phyloP scores from a whole-genome alignment of 805 yeast genomes.

The Saturnispora besseyi region DNA sequence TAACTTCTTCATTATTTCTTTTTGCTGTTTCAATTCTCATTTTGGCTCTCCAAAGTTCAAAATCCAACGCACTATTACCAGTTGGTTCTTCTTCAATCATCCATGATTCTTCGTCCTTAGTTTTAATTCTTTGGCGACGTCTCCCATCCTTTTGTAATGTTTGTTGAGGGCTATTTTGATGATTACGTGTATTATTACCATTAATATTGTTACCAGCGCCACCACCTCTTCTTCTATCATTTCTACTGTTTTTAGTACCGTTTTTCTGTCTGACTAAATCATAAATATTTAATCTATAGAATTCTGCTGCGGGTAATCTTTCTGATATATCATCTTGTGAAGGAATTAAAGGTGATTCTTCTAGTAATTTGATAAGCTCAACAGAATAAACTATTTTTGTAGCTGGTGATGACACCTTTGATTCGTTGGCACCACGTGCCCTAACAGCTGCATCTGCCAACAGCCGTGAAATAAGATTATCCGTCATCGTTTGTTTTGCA shows the following conservation, averaged over 20 bases:
- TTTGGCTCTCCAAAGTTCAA: conserved; percentile 49
- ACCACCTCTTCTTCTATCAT: conserved; percentile 2
- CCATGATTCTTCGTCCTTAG: conserved; percentile 20
- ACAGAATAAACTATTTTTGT: neutral
- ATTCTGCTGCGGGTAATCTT: conserved; percentile 37
- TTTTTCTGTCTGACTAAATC: neutral
- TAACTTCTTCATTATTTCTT: conserved; percentile 35
- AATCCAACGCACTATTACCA: conserved; percentile 49
- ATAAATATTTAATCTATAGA: conserved; percentile 35
- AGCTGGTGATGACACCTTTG: neutral
- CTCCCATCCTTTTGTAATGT: conserved; percentile 6
- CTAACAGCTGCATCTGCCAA: conserved; percentile 28
- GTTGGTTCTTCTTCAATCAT: conserved; percentile 29
- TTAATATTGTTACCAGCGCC: conserved; percentile 10
- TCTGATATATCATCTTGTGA: conserved; percentile 16
- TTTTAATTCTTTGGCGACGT: conserved; percentile 17
- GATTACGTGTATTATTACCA: conserved; percentile 14
- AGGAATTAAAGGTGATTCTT: conserved; percentile 10
- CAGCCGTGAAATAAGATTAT: conserved; percentile 23
- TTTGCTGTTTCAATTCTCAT: conserved; percentile 44
- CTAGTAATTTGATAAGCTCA: conserved; percentile 4
- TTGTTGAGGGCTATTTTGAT: neutral
- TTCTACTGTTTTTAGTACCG: neutral
- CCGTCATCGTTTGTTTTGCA: conserved; percentile 6
- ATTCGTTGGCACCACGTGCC: conserved; percentile 20